Evolutionary conservation across 139 green algal genomes (phyloP).

Genomic region (Closterium sp.): DNA sequence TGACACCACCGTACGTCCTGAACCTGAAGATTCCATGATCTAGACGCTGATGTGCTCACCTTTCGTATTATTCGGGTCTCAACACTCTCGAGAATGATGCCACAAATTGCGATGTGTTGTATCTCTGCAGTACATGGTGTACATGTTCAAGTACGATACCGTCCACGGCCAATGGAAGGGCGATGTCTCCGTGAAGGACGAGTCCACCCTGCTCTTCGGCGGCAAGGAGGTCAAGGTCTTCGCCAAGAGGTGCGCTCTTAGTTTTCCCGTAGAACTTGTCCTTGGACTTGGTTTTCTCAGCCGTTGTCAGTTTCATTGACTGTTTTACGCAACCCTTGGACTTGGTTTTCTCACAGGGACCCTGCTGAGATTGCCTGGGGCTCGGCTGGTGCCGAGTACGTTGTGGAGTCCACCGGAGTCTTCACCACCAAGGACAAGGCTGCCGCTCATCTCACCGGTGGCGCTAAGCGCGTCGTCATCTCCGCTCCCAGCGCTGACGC

Average conservation of each 20-base stretch:
- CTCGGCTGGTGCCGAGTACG: conserved; percentile 73
- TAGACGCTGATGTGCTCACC: no score
- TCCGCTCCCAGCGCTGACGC: conserved; percentile 85
- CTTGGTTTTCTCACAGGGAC: conserved; percentile 56
- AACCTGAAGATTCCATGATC: background rate
- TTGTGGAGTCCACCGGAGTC: conserved; percentile 90
- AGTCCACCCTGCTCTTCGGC: conserved; percentile 37
- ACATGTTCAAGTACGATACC: conserved; percentile 56
- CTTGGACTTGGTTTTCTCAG: no score
- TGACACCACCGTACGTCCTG: conserved; percentile 20
- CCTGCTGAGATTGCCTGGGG: conserved; percentile 87
- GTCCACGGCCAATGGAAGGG: conserved; percentile 27
- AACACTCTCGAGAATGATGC: background rate
- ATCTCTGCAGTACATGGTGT: conserved; percentile 48
- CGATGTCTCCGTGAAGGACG: conserved; percentile 37
- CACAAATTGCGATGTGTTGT: conserved; percentile 5
- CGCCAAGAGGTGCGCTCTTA: background rate
- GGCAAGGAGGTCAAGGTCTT: conserved; percentile 17
- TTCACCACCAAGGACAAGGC: conserved; percentile 45
- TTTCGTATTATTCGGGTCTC: no score
- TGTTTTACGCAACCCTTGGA: no score
- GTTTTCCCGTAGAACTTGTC: no score
- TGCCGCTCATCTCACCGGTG: conserved; percentile 53
- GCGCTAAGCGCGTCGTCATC: conserved; percentile 98
- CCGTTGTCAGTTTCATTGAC: no score